Percentiles rank a stretch among this genome's conserved stretches.
These are phyloP conservation scores for Niebla homalea DNA, from an alignment of 495 filamentous ascomycete genomes.

Conservation along the genomic window DNA sequence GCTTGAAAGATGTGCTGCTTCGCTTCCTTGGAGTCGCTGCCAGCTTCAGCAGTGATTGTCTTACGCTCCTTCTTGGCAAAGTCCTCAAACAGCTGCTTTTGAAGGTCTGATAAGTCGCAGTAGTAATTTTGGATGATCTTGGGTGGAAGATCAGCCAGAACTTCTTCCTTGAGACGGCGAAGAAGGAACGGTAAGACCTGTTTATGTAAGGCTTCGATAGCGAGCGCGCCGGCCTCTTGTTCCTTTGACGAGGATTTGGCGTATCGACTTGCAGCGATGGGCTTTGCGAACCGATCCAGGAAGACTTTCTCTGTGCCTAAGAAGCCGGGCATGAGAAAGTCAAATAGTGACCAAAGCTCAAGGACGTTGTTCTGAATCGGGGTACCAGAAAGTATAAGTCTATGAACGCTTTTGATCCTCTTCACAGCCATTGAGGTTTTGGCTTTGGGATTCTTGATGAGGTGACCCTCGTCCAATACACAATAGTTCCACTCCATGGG, in stretches of 20 bases:
- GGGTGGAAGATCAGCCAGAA: constrained; percentile 86
- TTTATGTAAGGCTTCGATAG: constrained; percentile 94
- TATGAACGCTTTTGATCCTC: constrained; percentile 74
- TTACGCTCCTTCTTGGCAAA: constrained; percentile 88
- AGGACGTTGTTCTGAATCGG: constrained; percentile 98
- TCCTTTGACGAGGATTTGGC: constrained; percentile 96
- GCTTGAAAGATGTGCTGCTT: constrained; percentile 99
- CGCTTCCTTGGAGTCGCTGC: constrained; percentile 67
- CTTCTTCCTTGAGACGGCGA: constrained; percentile 93
- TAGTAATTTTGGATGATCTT: constrained; percentile 99
- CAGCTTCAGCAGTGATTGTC: constrained; percentile 63
- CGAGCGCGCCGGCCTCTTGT: constrained; percentile 90
- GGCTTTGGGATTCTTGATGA: constrained; percentile 96
- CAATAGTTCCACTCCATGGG: constrained; percentile 92
- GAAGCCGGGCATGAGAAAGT: constrained; percentile 98
- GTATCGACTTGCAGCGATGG: constrained; percentile 86
- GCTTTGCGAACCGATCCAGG: constrained; percentile 91
- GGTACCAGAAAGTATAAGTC: constrained; percentile 89
- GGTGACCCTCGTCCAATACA: constrained; percentile 90
- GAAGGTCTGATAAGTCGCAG: constrained; percentile 92
- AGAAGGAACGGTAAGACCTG: constrained; percentile 95
- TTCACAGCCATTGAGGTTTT: constrained; percentile 91
- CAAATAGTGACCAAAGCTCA: constrained; percentile 97
- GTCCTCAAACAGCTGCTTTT: constrained; percentile 89
- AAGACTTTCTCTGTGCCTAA: constrained; percentile 98